phyloP scores from a whole-genome alignment of 2,329 filamentous ascomycete species.

The Penicillium digitatum region DNA sequence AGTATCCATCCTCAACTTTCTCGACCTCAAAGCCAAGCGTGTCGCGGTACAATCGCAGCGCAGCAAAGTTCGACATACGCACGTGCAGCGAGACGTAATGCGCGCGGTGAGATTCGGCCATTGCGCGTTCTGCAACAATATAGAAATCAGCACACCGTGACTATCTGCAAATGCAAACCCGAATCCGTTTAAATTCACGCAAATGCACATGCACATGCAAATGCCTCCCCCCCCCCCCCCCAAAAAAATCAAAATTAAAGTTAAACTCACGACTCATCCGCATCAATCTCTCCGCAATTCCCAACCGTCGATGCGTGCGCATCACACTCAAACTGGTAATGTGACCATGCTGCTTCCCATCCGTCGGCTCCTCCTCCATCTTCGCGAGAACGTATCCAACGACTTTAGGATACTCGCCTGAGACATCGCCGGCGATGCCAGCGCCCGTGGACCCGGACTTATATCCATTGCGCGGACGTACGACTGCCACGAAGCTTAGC shows the following conservation, averaged over 20 bases:
- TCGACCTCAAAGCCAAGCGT: conserved; percentile 86
- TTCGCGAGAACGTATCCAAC: conserved; percentile 99
- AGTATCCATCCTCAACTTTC: conserved; percentile 57
- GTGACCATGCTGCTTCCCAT: conserved; percentile 89
- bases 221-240: too few species aligned
- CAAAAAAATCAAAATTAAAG: neutral
- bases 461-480: conserved; percentile 72
- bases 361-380: conserved; percentile 96
- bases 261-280: conserved; percentile 75
- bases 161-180: neutral
- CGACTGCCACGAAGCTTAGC: conserved; percentile 92
- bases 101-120: conserved; percentile 91
- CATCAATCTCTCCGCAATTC: conserved; percentile 97
- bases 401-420: conserved; percentile 77
- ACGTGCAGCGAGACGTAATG: conserved; percentile 95
- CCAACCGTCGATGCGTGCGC: conserved; percentile 85
- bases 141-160: neutral
- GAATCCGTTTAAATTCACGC: too few species aligned
- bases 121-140: conserved; percentile 68
- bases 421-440: conserved; percentile 20
- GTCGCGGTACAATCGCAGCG: conserved; percentile 85
- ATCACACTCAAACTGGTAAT: conserved; percentile 95
- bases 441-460: conserved; percentile 60
- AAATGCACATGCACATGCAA: neutral
- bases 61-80: conserved; percentile 86